Evolutionary conservation across 345 rosid species (phyloP).

Genomic region (Ricinus communis): DNA sequence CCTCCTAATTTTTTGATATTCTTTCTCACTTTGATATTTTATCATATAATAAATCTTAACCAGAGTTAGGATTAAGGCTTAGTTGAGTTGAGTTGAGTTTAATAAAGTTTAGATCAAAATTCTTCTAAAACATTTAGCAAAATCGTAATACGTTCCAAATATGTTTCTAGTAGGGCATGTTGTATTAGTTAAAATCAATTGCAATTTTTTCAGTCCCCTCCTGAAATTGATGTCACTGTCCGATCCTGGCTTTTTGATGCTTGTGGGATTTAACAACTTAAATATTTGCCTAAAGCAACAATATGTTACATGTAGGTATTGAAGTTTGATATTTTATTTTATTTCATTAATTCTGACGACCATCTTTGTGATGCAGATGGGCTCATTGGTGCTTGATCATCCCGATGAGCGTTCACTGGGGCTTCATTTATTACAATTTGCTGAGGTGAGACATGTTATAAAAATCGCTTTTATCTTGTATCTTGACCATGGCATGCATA

Average conservation of each 20-base stretch:
- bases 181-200: not conserved
- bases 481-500: slow-evolving; percentile 3
- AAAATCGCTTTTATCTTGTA: not conserved
- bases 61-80: too few species aligned
- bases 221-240: not conserved
- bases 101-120: too few species aligned
- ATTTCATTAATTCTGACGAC: slow-evolving; percentile 6
- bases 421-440: slow-evolving; percentile 83
- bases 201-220: too few species aligned
- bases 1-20: not conserved
- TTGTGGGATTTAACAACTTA: not conserved
- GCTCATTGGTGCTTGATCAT: slow-evolving; percentile 51
- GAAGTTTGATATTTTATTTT: slow-evolving; percentile 7
- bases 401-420: slow-evolving; percentile 70
- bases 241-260: not conserved
- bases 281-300: not conserved
- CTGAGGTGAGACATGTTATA: slow-evolving; percentile 51
- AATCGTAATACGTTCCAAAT: not conserved
- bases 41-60: too few species aligned
- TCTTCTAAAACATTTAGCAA: too few species aligned
- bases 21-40: not conserved
- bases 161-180: not conserved
- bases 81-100: too few species aligned
- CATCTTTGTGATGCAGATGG: slow-evolving; percentile 45
- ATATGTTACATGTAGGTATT: not conserved